These are phyloP conservation scores for Mycena polygramma DNA, from an alignment of 768 basidiomycete species.

Conservation along the genomic window DNA sequence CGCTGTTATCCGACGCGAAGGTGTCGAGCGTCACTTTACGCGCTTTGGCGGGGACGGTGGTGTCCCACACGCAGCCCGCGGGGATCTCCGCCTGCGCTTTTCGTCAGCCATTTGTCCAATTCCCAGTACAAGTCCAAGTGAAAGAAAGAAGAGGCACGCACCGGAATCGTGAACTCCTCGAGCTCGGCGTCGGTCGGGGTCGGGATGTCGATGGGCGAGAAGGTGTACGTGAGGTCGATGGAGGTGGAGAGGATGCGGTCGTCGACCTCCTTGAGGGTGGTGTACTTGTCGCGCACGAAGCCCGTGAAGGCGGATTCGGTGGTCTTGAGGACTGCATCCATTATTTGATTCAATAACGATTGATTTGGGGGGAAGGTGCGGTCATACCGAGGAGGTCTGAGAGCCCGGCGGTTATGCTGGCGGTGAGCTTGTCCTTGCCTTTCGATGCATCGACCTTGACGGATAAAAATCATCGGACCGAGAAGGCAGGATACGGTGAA, in stretches of 20 bases:
- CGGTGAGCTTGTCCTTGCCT: constrained; percentile 74
- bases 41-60: constrained; percentile 65
- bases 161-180: constrained; percentile 61
- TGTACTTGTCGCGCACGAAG: constrained; percentile 89
- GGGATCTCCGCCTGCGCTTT: constrained; percentile 20
- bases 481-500: neutral
- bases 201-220: constrained; percentile 61
- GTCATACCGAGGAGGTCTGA: constrained; percentile 82
- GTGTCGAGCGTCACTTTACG: constrained; percentile 78
- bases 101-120: neutral
- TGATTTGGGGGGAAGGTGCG: neutral
- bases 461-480: no score
- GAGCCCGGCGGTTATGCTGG: constrained; percentile 75
- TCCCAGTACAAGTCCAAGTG: neutral
- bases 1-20: constrained; percentile 91
- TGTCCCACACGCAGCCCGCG: constrained; percentile 70
- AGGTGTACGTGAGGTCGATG: constrained; percentile 81
- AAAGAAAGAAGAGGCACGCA: constrained; percentile 19
- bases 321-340: constrained; percentile 84
- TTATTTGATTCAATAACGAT: neutral
- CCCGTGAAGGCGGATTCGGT: constrained; percentile 87
- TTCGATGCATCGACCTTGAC: constrained; percentile 70
- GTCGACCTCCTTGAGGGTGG: constrained; percentile 85
- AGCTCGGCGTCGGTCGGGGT: constrained; percentile 65
- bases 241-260: constrained; percentile 95